Evolutionary conservation across 257 asterid species (phyloP), one percentile per base, ranked within the genome.

Genomic region (Solanum medicagineum): DNA sequence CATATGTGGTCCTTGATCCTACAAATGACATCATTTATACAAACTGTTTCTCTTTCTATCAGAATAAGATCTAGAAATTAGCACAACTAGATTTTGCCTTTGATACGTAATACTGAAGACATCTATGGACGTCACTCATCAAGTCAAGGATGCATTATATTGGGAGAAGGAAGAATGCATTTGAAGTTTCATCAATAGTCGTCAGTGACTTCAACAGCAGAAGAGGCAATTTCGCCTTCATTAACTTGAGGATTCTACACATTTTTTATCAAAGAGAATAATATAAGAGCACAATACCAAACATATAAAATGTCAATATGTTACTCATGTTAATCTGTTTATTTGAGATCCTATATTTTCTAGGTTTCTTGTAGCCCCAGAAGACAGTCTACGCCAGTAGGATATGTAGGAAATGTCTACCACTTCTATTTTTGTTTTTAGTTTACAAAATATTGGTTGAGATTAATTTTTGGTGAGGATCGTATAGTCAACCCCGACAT

Each of bases 81-180:
- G 98, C 99, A 71, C 95, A 90, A 90, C 98, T 96, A 81, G 97
- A 91, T 91, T 97, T 97, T 83, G 97, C 92, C 89, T 94, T 97
- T 10, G 91, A 90, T 80, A 90, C 96, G 80, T 93, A 97, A 83
- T 95, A 92, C 73, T 97, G 97, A 83, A 95, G 97, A 88, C 98
- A 95, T 90, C 92, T 93, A 84, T 97, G 98, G 11, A 97, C 94
- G 84, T 98, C 98, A 54, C 85, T 59, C 86, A 95, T 91, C 87
- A 97, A 85, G 86, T 94, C 98, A 0, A 98, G 99, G 65, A 97
- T 95, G 99, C 94, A 92, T 94, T 57, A 96, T 91, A 97, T 97
- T 83, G 99, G 99, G 87, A 97, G 92, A 89, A 84, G 92, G 87
- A 97, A 97, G 88, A 90, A 97, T 75, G 98, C 98, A 57, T 95